phyloP scores from a whole-genome alignment of 768 basidiomycete species.

The Amanita jacksonii region DNA sequence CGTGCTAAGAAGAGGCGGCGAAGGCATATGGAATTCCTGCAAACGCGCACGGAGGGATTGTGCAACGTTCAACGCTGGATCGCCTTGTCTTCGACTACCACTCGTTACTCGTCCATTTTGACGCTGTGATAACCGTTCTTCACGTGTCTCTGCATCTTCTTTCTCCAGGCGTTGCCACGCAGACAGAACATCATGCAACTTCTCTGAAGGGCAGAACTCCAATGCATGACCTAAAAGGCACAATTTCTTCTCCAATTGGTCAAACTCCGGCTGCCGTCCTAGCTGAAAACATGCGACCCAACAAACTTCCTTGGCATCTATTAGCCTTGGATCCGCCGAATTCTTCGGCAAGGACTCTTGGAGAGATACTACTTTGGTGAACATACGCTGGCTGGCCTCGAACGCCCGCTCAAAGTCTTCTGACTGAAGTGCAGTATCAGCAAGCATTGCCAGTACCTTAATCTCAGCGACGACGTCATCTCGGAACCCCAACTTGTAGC shows the following conservation, averaged over 20 bases:
- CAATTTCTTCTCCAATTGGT: conserved; percentile 57
- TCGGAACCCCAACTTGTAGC: conserved; percentile 78
- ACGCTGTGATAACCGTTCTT: conserved; percentile 29
- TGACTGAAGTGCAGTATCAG: conserved; percentile 73
- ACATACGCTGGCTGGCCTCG: conserved; percentile 64
- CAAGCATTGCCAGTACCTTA: conserved; percentile 83
- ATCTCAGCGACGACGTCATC: conserved; percentile 68
- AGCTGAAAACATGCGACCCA: conserved; percentile 90
- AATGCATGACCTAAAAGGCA: conserved; percentile 71
- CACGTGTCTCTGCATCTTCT: conserved; percentile 45
- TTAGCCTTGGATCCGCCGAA: conserved; percentile 30
- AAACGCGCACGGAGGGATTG: conserved; percentile 53
- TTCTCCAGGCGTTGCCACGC: conserved; percentile 71
- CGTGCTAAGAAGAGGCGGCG: conserved; percentile 57
- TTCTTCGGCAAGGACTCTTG: conserved; percentile 21
- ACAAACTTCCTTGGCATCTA: conserved; percentile 69
- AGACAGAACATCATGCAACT: conserved; percentile 65
- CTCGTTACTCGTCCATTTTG: conserved; percentile 14
- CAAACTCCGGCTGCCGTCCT: conserved; percentile 71
- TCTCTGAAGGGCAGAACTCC: conserved; percentile 77
- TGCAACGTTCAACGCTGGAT: conserved; percentile 22
- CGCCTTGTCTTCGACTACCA: conserved; percentile 6
- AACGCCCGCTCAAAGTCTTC: conserved; percentile 74
- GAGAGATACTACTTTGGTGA: conserved; percentile 47
- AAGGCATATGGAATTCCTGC: conserved; percentile 58